Percentiles rank a stretch among this genome's conserved stretches.
Evolutionary conservation across 768 basidiomycete genomes (phyloP).

Genomic region (Boletellus ananiceps): DNA sequence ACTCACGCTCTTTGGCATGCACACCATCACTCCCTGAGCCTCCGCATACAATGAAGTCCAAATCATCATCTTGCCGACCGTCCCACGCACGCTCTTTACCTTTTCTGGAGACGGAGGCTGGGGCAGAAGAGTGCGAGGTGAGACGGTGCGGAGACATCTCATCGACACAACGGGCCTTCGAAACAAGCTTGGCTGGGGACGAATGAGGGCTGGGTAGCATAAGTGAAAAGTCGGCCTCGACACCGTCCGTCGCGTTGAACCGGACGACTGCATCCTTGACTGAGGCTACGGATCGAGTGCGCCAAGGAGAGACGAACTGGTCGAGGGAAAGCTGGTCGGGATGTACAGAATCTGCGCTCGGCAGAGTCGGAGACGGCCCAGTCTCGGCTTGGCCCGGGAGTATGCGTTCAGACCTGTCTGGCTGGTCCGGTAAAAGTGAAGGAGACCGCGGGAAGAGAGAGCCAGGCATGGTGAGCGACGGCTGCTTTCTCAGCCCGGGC

Average conservation of each 20-base stretch:
- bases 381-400: constrained; percentile 7
- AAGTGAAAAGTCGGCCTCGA: constrained; percentile 48
- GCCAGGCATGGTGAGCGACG: constrained; percentile 69
- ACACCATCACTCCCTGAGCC: constrained; percentile 46
- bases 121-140: not conserved
- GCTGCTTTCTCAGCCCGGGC: constrained; percentile 29
- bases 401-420: not conserved
- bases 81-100: constrained; percentile 44
- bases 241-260: constrained; percentile 41
- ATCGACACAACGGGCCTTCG: constrained; percentile 24
- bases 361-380: constrained; percentile 14
- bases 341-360: not conserved
- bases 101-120: constrained; percentile 28
- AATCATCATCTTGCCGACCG: constrained; percentile 21
- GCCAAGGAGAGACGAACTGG: constrained; percentile 28
- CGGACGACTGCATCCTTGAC: constrained; percentile 47
- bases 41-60: constrained; percentile 32
- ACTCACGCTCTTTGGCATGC: constrained; percentile 58
- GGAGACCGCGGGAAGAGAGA: constrained; percentile 71
- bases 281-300: constrained; percentile 34
- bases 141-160: constrained; percentile 10
- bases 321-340: constrained; percentile 7
- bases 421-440: constrained; percentile 49
- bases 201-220: constrained; percentile 42
- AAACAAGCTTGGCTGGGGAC: constrained; percentile 29